Conservation (phyloP, 2,329 filamentous ascomycete genomes). For the Cladosporium sp. region DNA sequence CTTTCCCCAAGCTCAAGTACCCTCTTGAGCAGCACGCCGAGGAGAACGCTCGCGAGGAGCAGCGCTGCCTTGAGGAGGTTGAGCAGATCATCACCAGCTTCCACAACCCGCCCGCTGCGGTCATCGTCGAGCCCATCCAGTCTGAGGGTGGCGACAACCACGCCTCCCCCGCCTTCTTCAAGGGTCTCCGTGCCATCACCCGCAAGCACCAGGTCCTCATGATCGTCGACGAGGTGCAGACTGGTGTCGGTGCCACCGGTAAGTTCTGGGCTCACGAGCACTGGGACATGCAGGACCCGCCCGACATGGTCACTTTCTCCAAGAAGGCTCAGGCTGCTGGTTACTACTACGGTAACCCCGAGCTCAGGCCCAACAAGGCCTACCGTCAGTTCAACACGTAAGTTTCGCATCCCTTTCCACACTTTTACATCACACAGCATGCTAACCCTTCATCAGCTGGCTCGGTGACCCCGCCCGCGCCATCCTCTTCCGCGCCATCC, state of each 20-base stretch:
- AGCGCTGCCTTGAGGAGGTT: conserved; percentile 75
- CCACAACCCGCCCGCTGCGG: conserved; percentile 74
- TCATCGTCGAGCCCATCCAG: conserved; percentile 87
- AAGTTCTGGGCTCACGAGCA: conserved; percentile 98
- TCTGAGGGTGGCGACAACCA: conserved; percentile 95
- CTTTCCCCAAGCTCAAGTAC: conserved; percentile 83
- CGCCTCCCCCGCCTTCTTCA: conserved; percentile 83
- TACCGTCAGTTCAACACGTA: conserved; percentile 92
- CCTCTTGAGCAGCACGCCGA: conserved; percentile 73
- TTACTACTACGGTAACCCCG: conserved; percentile 82
- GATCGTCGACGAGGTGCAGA: conserved; percentile 94
- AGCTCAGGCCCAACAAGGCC: conserved; percentile 81
- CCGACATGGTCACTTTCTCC: conserved; percentile 91
- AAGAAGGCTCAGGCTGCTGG: conserved; percentile 95
- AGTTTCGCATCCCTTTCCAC: conserved; percentile 7
- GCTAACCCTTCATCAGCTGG: conserved; percentile 49
- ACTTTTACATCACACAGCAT: not conserved
- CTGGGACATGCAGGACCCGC: conserved; percentile 75
- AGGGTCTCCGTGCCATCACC: conserved; percentile 73
- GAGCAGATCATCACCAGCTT: conserved; percentile 76
- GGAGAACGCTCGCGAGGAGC: conserved; percentile 79
- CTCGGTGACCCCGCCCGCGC: conserved; percentile 88
- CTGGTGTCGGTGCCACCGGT: conserved; percentile 85
- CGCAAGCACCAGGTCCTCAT: conserved; percentile 72
- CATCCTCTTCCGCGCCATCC: conserved; percentile 80